Evolutionary conservation across 768 basidiomycete genomes (phyloP).

Genomic region (Pulveroboletus ravenelii): DNA sequence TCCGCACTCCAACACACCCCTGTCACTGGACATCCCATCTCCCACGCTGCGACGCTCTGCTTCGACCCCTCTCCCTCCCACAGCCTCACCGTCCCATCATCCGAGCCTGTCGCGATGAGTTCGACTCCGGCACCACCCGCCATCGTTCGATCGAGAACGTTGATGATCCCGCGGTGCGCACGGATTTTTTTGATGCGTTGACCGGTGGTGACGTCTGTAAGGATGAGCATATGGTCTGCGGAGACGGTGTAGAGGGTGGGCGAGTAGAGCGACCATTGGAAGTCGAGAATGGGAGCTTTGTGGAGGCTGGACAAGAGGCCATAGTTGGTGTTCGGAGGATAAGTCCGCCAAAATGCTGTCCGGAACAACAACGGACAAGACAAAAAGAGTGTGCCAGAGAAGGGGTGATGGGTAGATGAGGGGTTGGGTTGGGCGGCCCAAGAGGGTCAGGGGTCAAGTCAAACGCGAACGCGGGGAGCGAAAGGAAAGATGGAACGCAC

Average conservation of each 20-base stretch:
- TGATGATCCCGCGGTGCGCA: conserved; percentile 90
- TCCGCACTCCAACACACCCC: conserved; percentile 91
- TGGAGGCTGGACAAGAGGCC: conserved; percentile 76
- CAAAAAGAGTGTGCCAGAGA: neutral
- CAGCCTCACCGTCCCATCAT: conserved; percentile 87
- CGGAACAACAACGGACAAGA: neutral
- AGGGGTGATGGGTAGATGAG: neutral
- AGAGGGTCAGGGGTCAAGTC: neutral
- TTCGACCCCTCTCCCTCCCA: conserved; percentile 86
- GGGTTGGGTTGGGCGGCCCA: neutral
- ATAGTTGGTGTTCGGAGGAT: conserved; percentile 90
- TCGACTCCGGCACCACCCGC: conserved; percentile 82
- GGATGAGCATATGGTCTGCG: conserved; percentile 79
- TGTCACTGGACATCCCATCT: conserved; percentile 87
- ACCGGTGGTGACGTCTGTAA: conserved; percentile 81
- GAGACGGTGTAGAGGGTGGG: conserved; percentile 76
- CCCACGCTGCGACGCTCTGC: conserved; percentile 72
- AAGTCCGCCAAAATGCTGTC: conserved; percentile 85
- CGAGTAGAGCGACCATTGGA: conserved; percentile 81
- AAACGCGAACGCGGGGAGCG: neutral
- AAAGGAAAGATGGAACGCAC: conserved; percentile 43
- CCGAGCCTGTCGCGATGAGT: conserved; percentile 81
- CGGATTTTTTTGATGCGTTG: conserved; percentile 75
- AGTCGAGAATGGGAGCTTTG: conserved; percentile 89
- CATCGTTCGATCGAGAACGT: conserved; percentile 81